These are phyloP conservation scores for Spirogloea muscicola DNA, from an alignment of 139 green algal genomes.

Conservation along the genomic window DNA sequence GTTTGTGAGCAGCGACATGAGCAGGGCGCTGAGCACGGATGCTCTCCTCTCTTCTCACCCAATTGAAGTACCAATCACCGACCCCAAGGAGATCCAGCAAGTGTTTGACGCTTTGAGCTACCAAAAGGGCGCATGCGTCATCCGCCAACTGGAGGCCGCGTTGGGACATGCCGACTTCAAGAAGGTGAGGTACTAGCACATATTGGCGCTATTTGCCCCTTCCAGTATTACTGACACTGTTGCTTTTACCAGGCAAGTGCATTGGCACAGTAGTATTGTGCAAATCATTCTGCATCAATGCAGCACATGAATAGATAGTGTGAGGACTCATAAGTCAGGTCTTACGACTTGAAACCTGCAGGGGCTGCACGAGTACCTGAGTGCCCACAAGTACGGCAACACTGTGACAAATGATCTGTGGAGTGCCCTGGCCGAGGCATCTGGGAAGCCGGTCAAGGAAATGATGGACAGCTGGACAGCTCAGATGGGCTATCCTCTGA, in stretches of 20 bases:
- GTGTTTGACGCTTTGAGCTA: conserved; percentile 61
- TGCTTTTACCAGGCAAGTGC: too few species aligned
- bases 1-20: conserved; percentile 46
- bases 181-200: conserved; percentile 44
- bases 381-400: conserved; percentile 49
- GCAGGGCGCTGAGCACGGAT: conserved; percentile 37
- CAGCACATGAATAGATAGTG: too few species aligned
- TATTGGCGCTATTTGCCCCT: too few species aligned
- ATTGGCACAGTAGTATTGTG: too few species aligned
- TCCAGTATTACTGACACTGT: too few species aligned
- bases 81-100: conserved; percentile 51
- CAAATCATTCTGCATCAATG: too few species aligned
- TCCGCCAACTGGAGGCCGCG: conserved; percentile 83
- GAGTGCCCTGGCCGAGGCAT: conserved; percentile 43
- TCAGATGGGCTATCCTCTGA: conserved; percentile 51
- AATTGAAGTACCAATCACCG: conserved; percentile 47
- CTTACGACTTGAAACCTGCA: too few species aligned
- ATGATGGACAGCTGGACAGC: conserved; percentile 51
- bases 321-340: too few species aligned
- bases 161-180: conserved; percentile 53
- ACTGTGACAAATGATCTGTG: conserved; percentile 48
- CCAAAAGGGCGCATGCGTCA: conserved; percentile 72
- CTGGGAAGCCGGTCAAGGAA: conserved; percentile 39
- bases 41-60: conserved; percentile 50
- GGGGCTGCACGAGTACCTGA: conserved; percentile 48